Conservation (phyloP, 352 stramenopile genomes). For the Hyaloperonospora arabidopsidis region DNA sequence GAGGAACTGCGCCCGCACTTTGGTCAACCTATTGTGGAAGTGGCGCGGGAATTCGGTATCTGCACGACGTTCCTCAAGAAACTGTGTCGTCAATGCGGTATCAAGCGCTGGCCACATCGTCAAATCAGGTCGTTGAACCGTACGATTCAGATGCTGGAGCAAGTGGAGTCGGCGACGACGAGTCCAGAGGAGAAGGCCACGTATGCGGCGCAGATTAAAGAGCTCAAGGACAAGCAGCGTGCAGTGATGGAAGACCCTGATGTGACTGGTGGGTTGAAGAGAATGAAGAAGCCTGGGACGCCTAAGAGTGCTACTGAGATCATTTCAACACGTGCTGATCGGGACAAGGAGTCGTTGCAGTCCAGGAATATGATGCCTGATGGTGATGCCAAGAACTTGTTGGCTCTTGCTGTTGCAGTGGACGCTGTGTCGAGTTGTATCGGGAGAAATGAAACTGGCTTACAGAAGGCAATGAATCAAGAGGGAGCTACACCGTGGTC, state of each 20-base stretch:
- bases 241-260: constrained; percentile 64
- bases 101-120: constrained; percentile 61
- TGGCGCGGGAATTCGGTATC: constrained; percentile 60
- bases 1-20: constrained; percentile 59
- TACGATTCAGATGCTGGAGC: constrained; percentile 68
- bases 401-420: constrained; percentile 17
- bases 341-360: constrained; percentile 4
- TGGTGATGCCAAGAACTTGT: constrained; percentile 8
- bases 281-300: constrained; percentile 43
- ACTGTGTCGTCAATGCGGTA: constrained; percentile 54
- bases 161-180: constrained; percentile 41
- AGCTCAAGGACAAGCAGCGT: constrained; percentile 57
- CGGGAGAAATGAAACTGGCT: background rate
- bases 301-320: constrained; percentile 10
- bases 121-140: constrained; percentile 62
- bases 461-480: constrained; percentile 1
- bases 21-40: constrained; percentile 53
- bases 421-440: constrained; percentile 9
- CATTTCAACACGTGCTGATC: constrained; percentile 3
- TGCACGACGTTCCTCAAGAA: constrained; percentile 77
- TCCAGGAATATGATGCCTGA: constrained; percentile 1
- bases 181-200: constrained; percentile 40
- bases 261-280: constrained; percentile 46
- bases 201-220: constrained; percentile 46
- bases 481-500: background rate